A percentile compares a stretch with the other conserved stretches of the same genome.
phyloP scores from a whole-genome alignment of 306 rosid species.

The Trichosanthes cucumerina region DNA sequence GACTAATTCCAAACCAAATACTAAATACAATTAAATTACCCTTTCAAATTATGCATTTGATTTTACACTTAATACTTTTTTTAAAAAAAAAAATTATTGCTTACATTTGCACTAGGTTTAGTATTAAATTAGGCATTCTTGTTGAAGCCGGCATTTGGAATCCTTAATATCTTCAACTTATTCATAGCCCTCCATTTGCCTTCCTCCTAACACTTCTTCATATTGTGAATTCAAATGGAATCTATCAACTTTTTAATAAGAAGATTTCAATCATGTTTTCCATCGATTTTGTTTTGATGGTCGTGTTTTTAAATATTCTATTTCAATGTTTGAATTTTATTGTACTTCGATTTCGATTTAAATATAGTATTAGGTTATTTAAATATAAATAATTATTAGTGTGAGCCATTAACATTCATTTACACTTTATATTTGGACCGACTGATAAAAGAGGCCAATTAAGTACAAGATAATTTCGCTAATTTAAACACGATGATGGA shows the following conservation, averaged over 20 bases:
- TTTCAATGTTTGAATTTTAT: neutral
- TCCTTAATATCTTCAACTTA: neutral
- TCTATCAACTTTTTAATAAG: neutral
- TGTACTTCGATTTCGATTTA: neutral
- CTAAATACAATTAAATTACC: neutral
- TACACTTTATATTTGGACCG: too few species aligned
- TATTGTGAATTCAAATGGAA: neutral
- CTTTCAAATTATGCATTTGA: neutral
- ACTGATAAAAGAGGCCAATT: too few species aligned
- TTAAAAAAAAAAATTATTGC: too few species aligned
- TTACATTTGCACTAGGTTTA: neutral
- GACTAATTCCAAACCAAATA: neutral
- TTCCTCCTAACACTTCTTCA: neutral
- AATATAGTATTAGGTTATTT: too few species aligned
- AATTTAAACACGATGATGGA: too few species aligned
- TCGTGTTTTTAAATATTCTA: neutral
- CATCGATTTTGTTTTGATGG: neutral
- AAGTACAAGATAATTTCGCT: too few species aligned
- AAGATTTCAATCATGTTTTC: too few species aligned
- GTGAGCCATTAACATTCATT: too few species aligned
- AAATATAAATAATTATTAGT: too few species aligned
- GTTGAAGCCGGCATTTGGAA: neutral
- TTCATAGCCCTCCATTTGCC: constrained; percentile 3
- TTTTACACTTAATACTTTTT: neutral
- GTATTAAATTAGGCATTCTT: neutral